Percentiles rank a stretch among this genome's conserved stretches.
Conservation (phyloP, 768 basidiomycete genomes). For the Leccinum fibrillosum region DNA sequence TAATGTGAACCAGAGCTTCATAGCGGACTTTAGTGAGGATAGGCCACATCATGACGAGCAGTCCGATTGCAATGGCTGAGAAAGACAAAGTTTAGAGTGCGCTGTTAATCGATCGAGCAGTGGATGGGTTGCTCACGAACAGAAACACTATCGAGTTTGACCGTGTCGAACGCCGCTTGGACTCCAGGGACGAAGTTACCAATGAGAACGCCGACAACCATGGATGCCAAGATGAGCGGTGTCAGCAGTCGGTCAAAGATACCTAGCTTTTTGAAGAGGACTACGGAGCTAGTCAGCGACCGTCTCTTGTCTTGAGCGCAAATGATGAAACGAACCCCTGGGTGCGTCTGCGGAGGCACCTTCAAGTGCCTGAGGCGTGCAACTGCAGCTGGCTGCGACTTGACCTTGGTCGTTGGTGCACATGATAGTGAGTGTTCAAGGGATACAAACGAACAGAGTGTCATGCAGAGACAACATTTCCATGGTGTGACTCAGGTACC, state of each 20-base stretch:
- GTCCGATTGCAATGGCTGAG: constrained; percentile 74
- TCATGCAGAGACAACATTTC: too few relatives aligned
- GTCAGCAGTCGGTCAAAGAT: constrained; percentile 61
- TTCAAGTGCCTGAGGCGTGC: background rate
- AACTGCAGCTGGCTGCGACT: background rate
- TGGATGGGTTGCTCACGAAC: constrained; percentile 54
- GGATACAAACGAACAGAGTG: too few relatives aligned
- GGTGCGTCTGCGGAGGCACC: background rate
- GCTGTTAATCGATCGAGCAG: background rate
- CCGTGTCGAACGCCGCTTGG: constrained; percentile 58
- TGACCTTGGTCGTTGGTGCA: background rate
- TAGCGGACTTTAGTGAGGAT: constrained; percentile 75
- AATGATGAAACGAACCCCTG: constrained; percentile 2
- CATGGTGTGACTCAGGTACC: too few relatives aligned
- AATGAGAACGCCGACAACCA: constrained; percentile 75
- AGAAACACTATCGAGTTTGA: constrained; percentile 66
- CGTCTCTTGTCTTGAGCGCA: background rate
- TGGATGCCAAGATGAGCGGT: constrained; percentile 61
- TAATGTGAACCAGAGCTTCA: constrained; percentile 59
- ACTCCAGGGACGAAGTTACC: constrained; percentile 64
- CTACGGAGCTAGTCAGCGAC: constrained; percentile 17
- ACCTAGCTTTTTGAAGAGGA: constrained; percentile 40
- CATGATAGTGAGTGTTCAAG: background rate
- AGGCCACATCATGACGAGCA: constrained; percentile 90
- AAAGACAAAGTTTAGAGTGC: background rate